Evolutionary conservation across 176 grass and related monocot genomes (phyloP).

Genomic region (Melocanna baccifera): DNA sequence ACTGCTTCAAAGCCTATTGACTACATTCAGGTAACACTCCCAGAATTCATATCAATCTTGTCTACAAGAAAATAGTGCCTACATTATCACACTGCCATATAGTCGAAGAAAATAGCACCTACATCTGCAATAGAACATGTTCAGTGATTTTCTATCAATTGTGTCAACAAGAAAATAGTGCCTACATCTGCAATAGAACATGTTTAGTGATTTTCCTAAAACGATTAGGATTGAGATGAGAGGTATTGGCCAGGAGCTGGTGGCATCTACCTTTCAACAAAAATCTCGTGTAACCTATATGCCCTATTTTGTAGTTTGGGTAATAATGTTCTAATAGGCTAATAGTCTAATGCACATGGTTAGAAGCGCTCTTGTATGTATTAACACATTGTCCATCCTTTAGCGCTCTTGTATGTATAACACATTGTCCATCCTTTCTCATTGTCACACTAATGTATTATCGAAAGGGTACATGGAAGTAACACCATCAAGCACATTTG

Average conservation of each 20-base stretch:
- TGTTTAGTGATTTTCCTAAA: constrained; percentile 12
- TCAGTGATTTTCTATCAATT: neutral
- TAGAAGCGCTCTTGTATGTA: neutral
- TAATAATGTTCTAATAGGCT: neutral
- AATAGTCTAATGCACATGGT: neutral
- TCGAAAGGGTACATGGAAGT: neutral
- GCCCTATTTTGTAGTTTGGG: neutral
- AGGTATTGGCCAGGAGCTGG: neutral
- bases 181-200: neutral
- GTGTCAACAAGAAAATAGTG: neutral
- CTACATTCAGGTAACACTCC: constrained; percentile 74
- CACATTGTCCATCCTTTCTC: too few relatives aligned
- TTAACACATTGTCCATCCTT: too few relatives aligned
- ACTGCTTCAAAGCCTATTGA: constrained; percentile 55
- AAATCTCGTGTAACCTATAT: neutral
- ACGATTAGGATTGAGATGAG: neutral
- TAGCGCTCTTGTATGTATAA: neutral
- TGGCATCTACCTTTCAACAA: neutral
- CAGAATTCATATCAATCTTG: neutral
- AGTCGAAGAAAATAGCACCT: neutral
- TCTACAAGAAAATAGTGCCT: neutral
- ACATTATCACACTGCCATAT: neutral
- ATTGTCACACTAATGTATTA: neutral
- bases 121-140: neutral
- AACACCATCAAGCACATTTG: neutral